Evolutionary conservation across 1,284 basidiomycete genomes (phyloP).

Genomic region (Cutaneotrichosporon sp.): DNA sequence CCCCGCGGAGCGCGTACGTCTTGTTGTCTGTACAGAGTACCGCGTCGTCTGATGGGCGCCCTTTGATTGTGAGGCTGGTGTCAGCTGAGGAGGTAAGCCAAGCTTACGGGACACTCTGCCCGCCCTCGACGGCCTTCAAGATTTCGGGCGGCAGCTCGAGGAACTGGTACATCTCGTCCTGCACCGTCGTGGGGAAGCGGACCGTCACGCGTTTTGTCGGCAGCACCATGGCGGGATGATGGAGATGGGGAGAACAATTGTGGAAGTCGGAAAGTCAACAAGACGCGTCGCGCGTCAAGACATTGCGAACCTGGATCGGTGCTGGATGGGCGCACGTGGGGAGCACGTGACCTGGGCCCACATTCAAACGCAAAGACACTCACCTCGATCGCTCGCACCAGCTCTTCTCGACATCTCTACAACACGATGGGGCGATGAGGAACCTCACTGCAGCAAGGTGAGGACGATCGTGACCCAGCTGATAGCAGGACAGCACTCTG

Average conservation of each 20-base stretch:
- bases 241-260: not conserved
- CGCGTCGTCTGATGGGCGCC: slow-evolving; percentile 75
- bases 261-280: not conserved
- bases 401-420: not conserved
- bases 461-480: not conserved
- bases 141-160: slow-evolving; percentile 53
- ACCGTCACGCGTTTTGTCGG: slow-evolving; percentile 26
- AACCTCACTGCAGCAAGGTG: slow-evolving; percentile 1
- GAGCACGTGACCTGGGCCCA: not conserved
- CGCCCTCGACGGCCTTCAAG: slow-evolving; percentile 45
- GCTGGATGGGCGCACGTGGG: not conserved
- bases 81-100: not conserved
- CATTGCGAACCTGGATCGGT: too few relatives aligned
- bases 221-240: slow-evolving; percentile 4
- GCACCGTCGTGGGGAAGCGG: slow-evolving; percentile 26
- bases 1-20: slow-evolving; percentile 78
- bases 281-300: not conserved
- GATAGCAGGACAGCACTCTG: not conserved
- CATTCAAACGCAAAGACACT: not conserved
- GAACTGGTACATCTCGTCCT: slow-evolving; percentile 48
- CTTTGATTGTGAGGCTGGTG: slow-evolving; percentile 74
- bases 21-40: slow-evolving; percentile 77
- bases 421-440: slow-evolving; percentile 1
- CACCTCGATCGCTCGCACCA: not conserved
- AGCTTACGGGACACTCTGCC: slow-evolving; percentile 39